Conservation (phyloP, 805 yeast genomes). For the Lipomyces yamanashiensis region DNA sequence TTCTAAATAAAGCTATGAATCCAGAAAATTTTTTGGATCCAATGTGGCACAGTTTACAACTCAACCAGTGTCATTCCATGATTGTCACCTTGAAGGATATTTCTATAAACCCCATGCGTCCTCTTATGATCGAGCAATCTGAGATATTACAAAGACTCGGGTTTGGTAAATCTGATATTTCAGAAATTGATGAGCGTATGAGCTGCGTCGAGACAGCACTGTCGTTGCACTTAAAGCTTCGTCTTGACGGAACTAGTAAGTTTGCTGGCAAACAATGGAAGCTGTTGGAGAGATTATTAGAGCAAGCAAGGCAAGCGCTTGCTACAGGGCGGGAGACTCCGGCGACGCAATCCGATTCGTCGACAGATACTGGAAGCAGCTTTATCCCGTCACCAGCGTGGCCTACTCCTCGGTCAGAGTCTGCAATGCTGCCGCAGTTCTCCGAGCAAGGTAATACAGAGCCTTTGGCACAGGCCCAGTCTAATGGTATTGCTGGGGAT, state of each 20-base stretch:
- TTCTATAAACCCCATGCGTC: slow-evolving; percentile 4
- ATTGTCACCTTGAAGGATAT: slow-evolving; percentile 5
- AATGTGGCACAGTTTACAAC: slow-evolving; percentile 10
- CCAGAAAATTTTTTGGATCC: not conserved
- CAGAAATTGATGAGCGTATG: not conserved
- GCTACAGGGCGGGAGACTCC: not conserved
- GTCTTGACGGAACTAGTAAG: not conserved
- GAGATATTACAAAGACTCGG: slow-evolving; percentile 4
- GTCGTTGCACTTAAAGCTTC: not conserved
- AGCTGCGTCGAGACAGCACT: not conserved
- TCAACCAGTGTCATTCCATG: slow-evolving; percentile 11
- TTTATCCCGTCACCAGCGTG: not conserved
- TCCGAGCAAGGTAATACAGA: too few relatives aligned
- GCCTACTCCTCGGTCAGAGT: not conserved
- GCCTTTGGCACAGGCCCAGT: too few relatives aligned
- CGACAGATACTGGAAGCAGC: not conserved
- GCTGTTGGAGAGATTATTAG: not conserved
- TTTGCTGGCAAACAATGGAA: slow-evolving; percentile 10
- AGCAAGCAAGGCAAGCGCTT: not conserved
- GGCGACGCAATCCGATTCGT: not conserved
- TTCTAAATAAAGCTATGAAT: not conserved
- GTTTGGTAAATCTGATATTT: not conserved
- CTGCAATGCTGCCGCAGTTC: too few relatives aligned
- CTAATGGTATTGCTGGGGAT: not conserved
- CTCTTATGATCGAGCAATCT: not conserved